Evolutionary conservation across 768 basidiomycete species (phyloP).

Genomic region (Aureoboletus auriporus): DNA sequence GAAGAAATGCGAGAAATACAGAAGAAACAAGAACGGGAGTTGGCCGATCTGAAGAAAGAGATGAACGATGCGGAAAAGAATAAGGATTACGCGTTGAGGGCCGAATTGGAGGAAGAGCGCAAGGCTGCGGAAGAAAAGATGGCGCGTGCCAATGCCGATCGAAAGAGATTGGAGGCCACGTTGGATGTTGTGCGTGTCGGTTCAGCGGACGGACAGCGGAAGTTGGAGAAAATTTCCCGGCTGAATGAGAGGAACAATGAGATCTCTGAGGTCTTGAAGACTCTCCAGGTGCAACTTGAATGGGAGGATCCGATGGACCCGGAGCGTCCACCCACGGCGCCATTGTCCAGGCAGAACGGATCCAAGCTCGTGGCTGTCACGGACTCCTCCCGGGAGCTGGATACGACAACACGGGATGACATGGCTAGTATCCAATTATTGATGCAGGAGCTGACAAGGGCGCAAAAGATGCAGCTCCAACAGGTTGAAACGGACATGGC

Average conservation of each 20-base stretch:
- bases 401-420: neutral
- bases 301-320: neutral
- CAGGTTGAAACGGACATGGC: neutral
- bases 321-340: neutral
- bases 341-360: neutral
- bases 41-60: slow-evolving; percentile 37
- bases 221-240: neutral
- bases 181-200: neutral
- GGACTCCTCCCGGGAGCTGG: neutral
- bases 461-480: neutral
- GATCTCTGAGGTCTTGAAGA: too few species aligned
- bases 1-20: slow-evolving; percentile 40
- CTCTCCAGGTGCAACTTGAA: neutral
- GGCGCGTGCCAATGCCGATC: neutral
- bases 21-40: slow-evolving; percentile 36
- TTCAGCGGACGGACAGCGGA: too few species aligned
- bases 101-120: slow-evolving; percentile 4
- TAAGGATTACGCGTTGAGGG: neutral
- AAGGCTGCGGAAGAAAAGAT: slow-evolving; percentile 2
- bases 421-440: neutral
- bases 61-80: slow-evolving; percentile 34
- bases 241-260: neutral
- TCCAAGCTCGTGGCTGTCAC: neutral
- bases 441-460: neutral
- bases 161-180: neutral